Evolutionary conservation across 768 basidiomycete genomes (phyloP), one percentile per base, ranked within the genome.

Genomic region (Leccinum boreale): DNA sequence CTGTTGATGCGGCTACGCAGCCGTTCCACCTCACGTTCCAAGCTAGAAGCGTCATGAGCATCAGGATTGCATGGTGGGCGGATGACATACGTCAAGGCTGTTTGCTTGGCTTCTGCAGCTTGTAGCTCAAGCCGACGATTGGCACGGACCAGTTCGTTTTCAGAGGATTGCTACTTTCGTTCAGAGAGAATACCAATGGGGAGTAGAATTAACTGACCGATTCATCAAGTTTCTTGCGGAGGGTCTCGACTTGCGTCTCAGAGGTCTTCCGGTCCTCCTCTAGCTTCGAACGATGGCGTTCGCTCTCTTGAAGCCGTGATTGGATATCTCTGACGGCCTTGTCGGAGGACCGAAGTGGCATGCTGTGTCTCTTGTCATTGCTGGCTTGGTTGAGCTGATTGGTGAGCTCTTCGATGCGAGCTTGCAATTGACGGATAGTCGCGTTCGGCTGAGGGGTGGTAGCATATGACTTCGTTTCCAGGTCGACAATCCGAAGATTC

Each of bases 91-190:
- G 79, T 83, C 15, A 90, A 75, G 44, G 84, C 79, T 59, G 82
- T 82, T 70, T 90, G 87, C 70, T 84, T 88, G 65, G 82, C 84
- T 62, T 92, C 90, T 5, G 75, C 82, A 29, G 86, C 87, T 63
- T 92, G 90, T 39, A 88, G 80, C 64, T 91, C 90, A 36, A 86
- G 87, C 45, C 88, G 80, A 31, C 90, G 84, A 70, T 90, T 90
- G 23, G 81, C 82, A 11, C 87, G 78, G 62, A 86, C 84, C 3
- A 91, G 75, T n/a, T 80, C 77, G 60, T 76, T 84, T 72, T 86
- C 88, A 45, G 79, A 78, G 19, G 84, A 86, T 85, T 89, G 87
- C 89, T 90, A 59, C 17, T 60, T 52, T 55, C 50, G 23, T 50
- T 59, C 35, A 65, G 62, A 15, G 15, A 35, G 8, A 48, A 50